Evolutionary conservation across 2,329 filamentous ascomycete genomes (phyloP).

Genomic region (Colletotrichum phormii): DNA sequence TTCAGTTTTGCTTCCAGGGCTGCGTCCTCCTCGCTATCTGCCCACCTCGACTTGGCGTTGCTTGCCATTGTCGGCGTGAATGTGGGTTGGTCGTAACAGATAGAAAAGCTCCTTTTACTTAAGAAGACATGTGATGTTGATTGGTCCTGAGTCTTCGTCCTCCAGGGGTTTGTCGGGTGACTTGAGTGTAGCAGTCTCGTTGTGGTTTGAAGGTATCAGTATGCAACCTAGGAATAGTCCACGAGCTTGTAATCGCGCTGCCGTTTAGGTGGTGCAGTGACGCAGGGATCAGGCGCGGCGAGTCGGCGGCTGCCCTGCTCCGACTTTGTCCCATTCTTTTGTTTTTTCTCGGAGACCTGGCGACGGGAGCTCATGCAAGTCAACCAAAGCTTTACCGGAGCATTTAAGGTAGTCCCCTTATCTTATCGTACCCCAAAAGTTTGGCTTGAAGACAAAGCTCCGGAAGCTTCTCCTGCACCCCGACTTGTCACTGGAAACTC

Average conservation of each 20-base stretch:
- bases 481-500: neutral
- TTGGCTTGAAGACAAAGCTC: constrained; percentile 4
- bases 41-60: constrained; percentile 84
- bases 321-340: neutral
- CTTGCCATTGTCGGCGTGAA: constrained; percentile 62
- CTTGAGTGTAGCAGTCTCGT: neutral
- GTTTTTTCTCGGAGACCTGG: neutral
- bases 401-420: neutral
- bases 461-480: neutral
- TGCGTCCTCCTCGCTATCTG: constrained; percentile 83
- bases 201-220: neutral
- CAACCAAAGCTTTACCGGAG: neutral
- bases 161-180: neutral
- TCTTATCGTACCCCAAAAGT: constrained; percentile 26
- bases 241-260: neutral
- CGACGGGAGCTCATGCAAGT: neutral
- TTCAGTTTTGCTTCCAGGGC: constrained; percentile 79
- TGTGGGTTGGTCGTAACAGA: neutral
- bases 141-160: neutral
- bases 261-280: neutral
- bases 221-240: neutral
- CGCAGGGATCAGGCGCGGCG: constrained; percentile 18
- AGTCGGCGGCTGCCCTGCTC: constrained; percentile 22
- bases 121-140: neutral
- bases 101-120: neutral